Evolutionary conservation across 2,329 filamentous ascomycete species (phyloP).

Genomic region (Onygenales sp.): DNA sequence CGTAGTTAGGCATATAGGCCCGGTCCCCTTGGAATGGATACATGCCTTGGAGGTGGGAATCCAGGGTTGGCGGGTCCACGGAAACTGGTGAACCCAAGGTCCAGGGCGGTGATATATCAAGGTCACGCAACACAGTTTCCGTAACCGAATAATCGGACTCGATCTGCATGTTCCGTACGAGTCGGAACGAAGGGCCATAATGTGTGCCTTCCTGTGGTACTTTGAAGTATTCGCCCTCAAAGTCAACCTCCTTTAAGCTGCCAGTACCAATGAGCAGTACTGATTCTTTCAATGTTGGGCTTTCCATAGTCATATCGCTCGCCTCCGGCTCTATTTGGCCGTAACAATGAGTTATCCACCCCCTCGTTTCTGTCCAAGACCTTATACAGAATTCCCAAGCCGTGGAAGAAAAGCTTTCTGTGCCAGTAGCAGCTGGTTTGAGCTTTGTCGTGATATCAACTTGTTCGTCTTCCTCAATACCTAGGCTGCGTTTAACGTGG

Average conservation of each 20-base stretch:
- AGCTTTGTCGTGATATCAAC: background rate
- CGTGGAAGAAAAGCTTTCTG: background rate
- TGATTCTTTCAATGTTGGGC: background rate
- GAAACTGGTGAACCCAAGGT: background rate
- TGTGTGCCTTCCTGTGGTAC: background rate
- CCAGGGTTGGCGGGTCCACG: background rate
- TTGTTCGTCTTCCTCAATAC: background rate
- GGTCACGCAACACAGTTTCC: background rate
- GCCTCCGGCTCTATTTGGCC: background rate
- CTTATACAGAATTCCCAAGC: background rate
- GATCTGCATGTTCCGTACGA: background rate
- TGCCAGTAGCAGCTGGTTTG: background rate
- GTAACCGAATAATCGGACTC: background rate
- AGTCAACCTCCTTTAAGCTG: background rate
- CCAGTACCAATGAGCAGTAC: background rate
- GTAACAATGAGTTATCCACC: background rate
- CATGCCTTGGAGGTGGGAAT: background rate
- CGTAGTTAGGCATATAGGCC: background rate
- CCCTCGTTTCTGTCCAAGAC: background rate
- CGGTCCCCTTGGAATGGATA: background rate
- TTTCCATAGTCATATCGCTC: background rate
- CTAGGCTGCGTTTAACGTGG: background rate
- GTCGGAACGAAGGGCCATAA: background rate
- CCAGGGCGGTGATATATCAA: background rate
- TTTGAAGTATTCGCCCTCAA: background rate